Evolutionary conservation across 768 basidiomycete genomes (phyloP).

Genomic region (Termitomyces sp.): DNA sequence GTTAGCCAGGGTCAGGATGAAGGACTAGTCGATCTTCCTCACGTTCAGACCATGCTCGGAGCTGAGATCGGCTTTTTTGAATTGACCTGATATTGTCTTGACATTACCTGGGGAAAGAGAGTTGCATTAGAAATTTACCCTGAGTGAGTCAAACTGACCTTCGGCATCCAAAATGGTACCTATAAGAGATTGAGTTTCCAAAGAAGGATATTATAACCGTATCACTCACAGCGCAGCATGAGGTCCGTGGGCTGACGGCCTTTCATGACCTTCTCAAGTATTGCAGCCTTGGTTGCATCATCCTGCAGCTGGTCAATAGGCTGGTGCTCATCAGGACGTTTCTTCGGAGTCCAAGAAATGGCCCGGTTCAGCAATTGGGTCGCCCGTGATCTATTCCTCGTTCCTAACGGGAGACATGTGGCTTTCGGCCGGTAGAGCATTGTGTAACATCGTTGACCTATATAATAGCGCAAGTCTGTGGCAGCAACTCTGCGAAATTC

Average conservation of each 20-base stretch:
- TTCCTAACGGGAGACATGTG: slow-evolving; percentile 3
- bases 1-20: slow-evolving; percentile 15
- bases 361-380: slow-evolving; percentile 5
- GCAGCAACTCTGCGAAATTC: slow-evolving; percentile 12
- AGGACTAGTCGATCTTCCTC: slow-evolving; percentile 26
- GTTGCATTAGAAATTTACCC: slow-evolving; percentile 1
- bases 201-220: slow-evolving; percentile 7
- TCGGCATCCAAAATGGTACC: slow-evolving; percentile 85
- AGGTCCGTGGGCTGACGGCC: slow-evolving; percentile 85
- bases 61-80: slow-evolving; percentile 88
- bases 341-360: slow-evolving; percentile 31
- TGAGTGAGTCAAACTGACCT: slow-evolving; percentile 37
- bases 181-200: slow-evolving; percentile 23
- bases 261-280: slow-evolving; percentile 83
- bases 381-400: neutral
- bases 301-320: slow-evolving; percentile 44
- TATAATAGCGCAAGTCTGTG: neutral
- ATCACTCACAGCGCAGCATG: slow-evolving; percentile 79
- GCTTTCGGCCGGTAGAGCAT: neutral
- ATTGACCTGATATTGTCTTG: slow-evolving; percentile 82
- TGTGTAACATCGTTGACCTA: neutral
- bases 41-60: slow-evolving; percentile 87
- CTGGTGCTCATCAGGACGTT: slow-evolving; percentile 25
- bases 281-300: slow-evolving; percentile 64
- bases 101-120: slow-evolving; percentile 56